A percentile compares a stretch with the other conserved stretches of the same genome.
These are phyloP conservation scores for Amylostereum areolatum DNA, from an alignment of 1,284 basidiomycete genomes.

Conservation along the genomic window DNA sequence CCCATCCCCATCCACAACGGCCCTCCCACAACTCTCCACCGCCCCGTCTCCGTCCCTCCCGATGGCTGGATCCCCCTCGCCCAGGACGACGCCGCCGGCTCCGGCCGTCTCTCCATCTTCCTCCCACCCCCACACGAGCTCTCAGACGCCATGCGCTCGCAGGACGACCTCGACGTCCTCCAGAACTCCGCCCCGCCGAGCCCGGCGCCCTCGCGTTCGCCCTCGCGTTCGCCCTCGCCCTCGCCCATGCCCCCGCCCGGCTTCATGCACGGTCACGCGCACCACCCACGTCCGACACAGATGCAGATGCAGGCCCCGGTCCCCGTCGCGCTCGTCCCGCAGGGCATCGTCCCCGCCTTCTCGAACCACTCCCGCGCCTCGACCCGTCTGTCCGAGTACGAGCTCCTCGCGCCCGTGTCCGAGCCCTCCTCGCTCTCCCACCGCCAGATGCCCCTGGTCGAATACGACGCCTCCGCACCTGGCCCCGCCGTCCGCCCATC, in stretches of 20 bases:
- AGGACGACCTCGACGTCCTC: slow-evolving; percentile 11
- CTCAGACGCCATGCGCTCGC: slow-evolving; percentile 15
- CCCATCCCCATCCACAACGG: slow-evolving; percentile 29
- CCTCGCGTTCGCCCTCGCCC: neutral
- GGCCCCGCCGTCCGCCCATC: neutral
- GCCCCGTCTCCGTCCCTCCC: slow-evolving; percentile 19
- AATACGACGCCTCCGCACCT: slow-evolving; percentile 10
- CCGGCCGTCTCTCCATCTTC: slow-evolving; percentile 20
- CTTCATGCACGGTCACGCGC: neutral
- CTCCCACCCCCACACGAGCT: slow-evolving; percentile 34
- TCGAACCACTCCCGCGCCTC: slow-evolving; percentile 12
- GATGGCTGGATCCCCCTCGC: slow-evolving; percentile 38
- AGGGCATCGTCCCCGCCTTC: slow-evolving; percentile 5
- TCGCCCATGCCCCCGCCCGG: neutral
- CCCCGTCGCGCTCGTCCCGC: neutral
- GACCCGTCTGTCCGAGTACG: slow-evolving; percentile 13
- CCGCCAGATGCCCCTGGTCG: neutral
- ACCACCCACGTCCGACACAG: neutral
- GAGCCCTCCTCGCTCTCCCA: neutral
- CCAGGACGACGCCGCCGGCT: slow-evolving; percentile 14
- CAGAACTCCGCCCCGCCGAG: neutral
- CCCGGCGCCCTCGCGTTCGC: neutral
- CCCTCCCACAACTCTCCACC: slow-evolving; percentile 9
- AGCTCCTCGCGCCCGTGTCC: slow-evolving; percentile 10
- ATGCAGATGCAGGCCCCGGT: neutral